Base-by-base conservation (phyloP, 805 yeast species). In the Cyberlindnera xylosilytica region DNA sequence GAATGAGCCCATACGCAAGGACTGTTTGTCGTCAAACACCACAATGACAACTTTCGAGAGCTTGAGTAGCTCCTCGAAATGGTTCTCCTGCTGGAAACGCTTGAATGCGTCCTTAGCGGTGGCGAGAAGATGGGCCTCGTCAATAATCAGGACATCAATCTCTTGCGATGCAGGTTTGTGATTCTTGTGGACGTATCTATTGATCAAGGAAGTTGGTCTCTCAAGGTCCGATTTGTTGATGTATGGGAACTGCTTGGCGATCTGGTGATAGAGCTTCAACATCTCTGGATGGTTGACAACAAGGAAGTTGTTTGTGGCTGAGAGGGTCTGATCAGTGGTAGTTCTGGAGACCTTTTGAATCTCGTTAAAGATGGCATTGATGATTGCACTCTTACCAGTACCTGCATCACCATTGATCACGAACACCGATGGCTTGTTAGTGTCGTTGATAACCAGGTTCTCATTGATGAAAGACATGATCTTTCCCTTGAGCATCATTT, bases 361-460 rank as follows among this genome's bases (percentile, higher is more conserved):
- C 13, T 69, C 72, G 42, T 71, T 69, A 51, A 72, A 70, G 20
- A 72, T 36, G 6, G 73, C 53, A 41, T 72, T 71, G 41, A 71
- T 50, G 9, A 71, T 61, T 3, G 68, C 74, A 13, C 71, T 64
- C 47, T 71, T 72, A 11, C 76, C 76, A 0, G 76, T 72, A 19
- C 76, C 76, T 6, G 76, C 75, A 55, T 69, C 73, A 38, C 76
- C 76, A 45, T 69, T 64, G 38, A 72, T 68, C 1, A 70, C 68
- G 50, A 63, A 70, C 48, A 68, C 60, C 0, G 71, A 57, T 1
- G 70, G 56, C 29, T 41, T 49, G 22, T 43, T 47, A 3, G 37
- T n/a, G 9, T 32, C 3, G 15, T 37, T 31, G 1, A 44, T 35
- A 2, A 37, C 26, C 10, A 70, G 41, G 20, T 59, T 48, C 0